phyloP scores from a whole-genome alignment of 345 rosid genomes.

The Iberis pinnata region DNA sequence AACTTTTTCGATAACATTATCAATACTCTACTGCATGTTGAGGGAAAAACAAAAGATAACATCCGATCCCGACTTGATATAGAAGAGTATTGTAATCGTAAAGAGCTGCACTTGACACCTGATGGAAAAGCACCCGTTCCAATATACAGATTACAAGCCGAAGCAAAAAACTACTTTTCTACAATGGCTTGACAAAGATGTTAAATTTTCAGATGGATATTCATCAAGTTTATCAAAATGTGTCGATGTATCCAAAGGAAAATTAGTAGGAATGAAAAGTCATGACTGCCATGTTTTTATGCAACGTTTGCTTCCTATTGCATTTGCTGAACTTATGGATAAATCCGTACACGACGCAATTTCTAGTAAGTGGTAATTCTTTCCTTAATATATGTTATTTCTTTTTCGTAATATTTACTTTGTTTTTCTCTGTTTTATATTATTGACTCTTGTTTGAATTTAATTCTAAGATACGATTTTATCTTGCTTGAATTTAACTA shows the following conservation, averaged over 20 bases:
- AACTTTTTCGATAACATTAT: background rate
- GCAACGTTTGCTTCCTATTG: background rate
- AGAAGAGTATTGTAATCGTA: background rate
- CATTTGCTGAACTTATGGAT: background rate
- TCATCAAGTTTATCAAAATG: no score
- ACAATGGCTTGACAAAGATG: background rate
- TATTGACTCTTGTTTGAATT: no score
- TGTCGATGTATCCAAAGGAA: background rate
- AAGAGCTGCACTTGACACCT: background rate
- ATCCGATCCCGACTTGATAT: background rate
- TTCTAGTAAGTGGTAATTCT: no score
- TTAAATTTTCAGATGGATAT: background rate
- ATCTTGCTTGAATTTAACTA: no score
- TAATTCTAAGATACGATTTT: no score
- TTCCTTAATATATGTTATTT: no score
- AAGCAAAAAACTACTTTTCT: no score
- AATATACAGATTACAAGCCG: background rate
- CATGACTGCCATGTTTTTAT: conserved; percentile 1
- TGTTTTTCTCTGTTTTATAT: no score
- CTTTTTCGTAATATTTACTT: no score
- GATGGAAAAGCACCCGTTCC: background rate
- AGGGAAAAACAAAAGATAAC: background rate
- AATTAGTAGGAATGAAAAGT: background rate
- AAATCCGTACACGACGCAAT: background rate
- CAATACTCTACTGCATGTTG: background rate